These are phyloP conservation scores for Maudiozyma saulgeensis DNA, from an alignment of 805 yeast species.

Conservation along the genomic window DNA sequence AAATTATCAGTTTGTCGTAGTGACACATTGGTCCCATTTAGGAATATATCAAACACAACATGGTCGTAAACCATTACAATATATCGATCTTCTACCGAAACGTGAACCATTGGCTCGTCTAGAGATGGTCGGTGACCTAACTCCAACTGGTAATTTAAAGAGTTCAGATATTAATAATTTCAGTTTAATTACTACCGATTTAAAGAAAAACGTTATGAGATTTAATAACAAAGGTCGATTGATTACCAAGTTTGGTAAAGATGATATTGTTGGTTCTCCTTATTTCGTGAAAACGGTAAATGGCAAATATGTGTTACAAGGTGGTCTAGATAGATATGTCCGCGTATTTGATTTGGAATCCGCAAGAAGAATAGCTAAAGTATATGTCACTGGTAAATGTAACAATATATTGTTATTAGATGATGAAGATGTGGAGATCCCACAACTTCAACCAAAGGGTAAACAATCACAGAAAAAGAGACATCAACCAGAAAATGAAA, in stretches of 20 bases:
- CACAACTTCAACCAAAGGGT: constrained; percentile 26
- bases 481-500: constrained; percentile 24
- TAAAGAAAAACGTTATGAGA: constrained; percentile 53
- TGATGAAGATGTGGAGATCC: constrained; percentile 31
- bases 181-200: constrained; percentile 61
- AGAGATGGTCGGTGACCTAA: constrained; percentile 8
- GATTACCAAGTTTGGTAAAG: constrained; percentile 66
- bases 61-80: constrained; percentile 54
- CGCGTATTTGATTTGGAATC: constrained; percentile 60
- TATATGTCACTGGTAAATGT: constrained; percentile 67
- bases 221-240: constrained; percentile 45
- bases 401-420: constrained; percentile 17
- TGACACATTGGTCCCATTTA: constrained; percentile 49
- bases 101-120: constrained; percentile 22
- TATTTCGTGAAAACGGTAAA: constrained; percentile 16
- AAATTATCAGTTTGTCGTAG: constrained; percentile 43
- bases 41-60: constrained; percentile 61
- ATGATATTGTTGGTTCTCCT: constrained; percentile 56
- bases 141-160: constrained; percentile 17
- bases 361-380: constrained; percentile 54
- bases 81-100: constrained; percentile 25
- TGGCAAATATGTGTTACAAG: constrained; percentile 50
- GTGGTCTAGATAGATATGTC: constrained; percentile 81
- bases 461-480: constrained; percentile 31
- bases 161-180: constrained; percentile 17